Evolutionary conservation across 1,284 basidiomycete genomes (phyloP), one percentile per base, ranked within the genome.

Genomic region (Vanrija sp.): DNA sequence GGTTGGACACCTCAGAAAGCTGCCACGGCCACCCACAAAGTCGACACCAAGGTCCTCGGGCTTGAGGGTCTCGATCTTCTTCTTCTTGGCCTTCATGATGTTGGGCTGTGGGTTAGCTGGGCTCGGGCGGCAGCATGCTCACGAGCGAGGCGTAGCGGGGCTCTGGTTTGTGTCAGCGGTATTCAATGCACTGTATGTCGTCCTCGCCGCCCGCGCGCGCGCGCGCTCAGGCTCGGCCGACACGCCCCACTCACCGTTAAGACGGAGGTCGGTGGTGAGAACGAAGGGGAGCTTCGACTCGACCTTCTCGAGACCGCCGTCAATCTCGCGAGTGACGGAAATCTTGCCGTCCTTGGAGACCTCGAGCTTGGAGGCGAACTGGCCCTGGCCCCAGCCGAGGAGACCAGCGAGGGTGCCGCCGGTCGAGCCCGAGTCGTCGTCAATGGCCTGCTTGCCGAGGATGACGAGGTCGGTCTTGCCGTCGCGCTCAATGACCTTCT

Each of bases 61-160:
- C 34, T 85, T 85, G 60, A 93, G 69, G 71, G 91, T 94, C 78
- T 94, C 87, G 49, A 98, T 80, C 23, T 89, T 88, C 80, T 99
- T 99, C 84, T 98, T 99, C 83, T 98, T 98, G 23, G 95, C 95
- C 80, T 95, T 95, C 91, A 95, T 96, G 76, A 95, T 95, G 71
- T 92, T 95, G 16, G 92, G 93, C 73, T 74, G 61, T 4, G 18
- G 34, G 16, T 12, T 18, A 21, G 9, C 5, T 4, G 18, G 38
- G 9, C 16, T 9, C 15, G 3, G 4, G 14, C 5, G 10, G 12
- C 23, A 14, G 43, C 16, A 40, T 39, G 55, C 66, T 60, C 42
- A 74, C 72, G 60, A 96, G 77, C 25, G 92, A 92, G 1, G 93
- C 92, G 72, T 95, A 97, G 65, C 93, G 86, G 12, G 93, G 93